Evolutionary conservation across 257 asterid genomes (phyloP).

Genomic region (Solanum medicagineum): DNA sequence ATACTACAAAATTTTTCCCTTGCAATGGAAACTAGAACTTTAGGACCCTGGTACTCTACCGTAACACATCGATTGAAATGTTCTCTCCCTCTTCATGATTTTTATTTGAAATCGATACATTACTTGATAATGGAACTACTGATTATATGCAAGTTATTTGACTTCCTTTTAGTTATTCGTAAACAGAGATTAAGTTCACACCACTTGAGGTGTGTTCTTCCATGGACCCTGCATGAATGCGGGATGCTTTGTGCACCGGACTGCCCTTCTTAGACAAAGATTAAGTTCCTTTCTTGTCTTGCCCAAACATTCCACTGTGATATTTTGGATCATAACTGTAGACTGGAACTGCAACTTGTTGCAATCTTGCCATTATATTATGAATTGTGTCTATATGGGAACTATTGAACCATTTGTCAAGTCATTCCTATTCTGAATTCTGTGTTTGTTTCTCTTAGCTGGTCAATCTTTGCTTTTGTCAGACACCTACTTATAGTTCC

Average conservation of each 20-base stretch:
- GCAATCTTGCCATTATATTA: not conserved
- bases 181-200: not conserved
- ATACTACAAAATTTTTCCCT: not conserved
- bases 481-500: not conserved
- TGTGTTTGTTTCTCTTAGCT: not conserved
- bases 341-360: not conserved
- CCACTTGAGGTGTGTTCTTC: not conserved
- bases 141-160: not conserved
- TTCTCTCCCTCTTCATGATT: not conserved
- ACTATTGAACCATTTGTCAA: not conserved
- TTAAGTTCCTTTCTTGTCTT: not conserved
- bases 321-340: not conserved
- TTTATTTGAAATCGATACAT: not conserved
- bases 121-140: not conserved
- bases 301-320: not conserved
- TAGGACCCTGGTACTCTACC: not conserved
- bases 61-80: not conserved
- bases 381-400: not conserved
- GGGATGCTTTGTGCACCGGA: not conserved
- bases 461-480: not conserved
- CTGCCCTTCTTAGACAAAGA: not conserved
- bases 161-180: not conserved
- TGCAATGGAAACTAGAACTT: not conserved
- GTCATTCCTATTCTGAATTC: not conserved
- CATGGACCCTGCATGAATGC: not conserved